phyloP scores from a whole-genome alignment of 495 filamentous ascomycete genomes.

The Penicillium ucsense region DNA sequence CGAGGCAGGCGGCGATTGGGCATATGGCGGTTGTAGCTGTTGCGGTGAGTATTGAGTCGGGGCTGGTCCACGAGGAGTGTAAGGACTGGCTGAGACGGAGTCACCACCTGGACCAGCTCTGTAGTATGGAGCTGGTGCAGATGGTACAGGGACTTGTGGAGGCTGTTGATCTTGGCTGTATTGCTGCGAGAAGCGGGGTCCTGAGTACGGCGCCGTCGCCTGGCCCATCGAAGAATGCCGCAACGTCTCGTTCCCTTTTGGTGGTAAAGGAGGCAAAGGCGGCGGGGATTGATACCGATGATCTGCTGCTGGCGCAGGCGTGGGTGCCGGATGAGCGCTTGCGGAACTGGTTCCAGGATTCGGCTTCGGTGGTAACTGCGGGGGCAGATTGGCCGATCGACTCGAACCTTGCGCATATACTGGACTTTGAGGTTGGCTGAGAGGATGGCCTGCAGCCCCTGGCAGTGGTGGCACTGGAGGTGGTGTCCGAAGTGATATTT shows the following conservation, averaged over 20 bases:
- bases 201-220: constrained; percentile 6
- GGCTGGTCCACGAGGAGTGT: no score
- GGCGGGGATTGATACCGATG: constrained; percentile 23
- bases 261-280: constrained; percentile 32
- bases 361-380: constrained; percentile 32
- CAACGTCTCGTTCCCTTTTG: constrained; percentile 23
- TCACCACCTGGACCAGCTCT: not conserved
- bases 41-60: no score
- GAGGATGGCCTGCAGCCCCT: constrained; percentile 41
- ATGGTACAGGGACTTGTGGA: constrained; percentile 4
- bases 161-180: constrained; percentile 5
- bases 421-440: constrained; percentile 4
- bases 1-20: not conserved
- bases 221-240: constrained; percentile 1
- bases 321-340: constrained; percentile 9
- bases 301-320: constrained; percentile 7
- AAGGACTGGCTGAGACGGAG: no score
- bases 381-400: constrained; percentile 17
- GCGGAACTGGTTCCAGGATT: constrained; percentile 13
- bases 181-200: constrained; percentile 9
- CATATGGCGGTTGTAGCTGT: no score
- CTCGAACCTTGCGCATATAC: constrained; percentile 10
- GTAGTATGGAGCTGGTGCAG: constrained; percentile 9
- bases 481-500: constrained; percentile 25
- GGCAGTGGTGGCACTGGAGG: constrained; percentile 66